Percentiles rank a stretch among this genome's conserved stretches.
phyloP scores from a whole-genome alignment of 768 basidiomycete species.

The Ephemerocybe angulata region DNA sequence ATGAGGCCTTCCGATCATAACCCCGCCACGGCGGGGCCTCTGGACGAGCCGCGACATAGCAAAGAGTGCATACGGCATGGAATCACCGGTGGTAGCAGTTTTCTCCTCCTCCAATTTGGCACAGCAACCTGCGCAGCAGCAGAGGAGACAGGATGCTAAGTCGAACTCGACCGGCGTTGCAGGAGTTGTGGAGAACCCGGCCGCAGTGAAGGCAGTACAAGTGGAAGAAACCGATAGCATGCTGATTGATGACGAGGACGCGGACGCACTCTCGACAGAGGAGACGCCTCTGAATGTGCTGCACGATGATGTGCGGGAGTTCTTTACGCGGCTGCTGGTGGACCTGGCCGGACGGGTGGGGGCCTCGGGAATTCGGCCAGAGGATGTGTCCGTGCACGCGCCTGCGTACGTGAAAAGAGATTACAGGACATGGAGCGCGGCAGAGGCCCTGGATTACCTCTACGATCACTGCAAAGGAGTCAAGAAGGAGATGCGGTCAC shows the following conservation, averaged over 20 bases:
- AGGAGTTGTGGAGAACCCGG: too few relatives aligned
- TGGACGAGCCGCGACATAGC: constrained; percentile 54
- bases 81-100: constrained; percentile 24
- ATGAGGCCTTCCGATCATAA: constrained; percentile 35
- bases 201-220: constrained; percentile 18
- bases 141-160: background rate
- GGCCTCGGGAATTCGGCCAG: constrained; percentile 39
- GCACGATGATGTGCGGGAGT: constrained; percentile 65
- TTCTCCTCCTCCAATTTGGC: constrained; percentile 42
- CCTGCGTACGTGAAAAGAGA: constrained; percentile 44
- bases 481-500: constrained; percentile 24
- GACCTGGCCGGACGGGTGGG: constrained; percentile 56
- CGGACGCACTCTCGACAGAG: constrained; percentile 33
- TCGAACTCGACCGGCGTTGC: background rate
- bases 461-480: constrained; percentile 6
- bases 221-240: constrained; percentile 43
- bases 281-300: constrained; percentile 62
- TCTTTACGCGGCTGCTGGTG: constrained; percentile 60
- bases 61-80: constrained; percentile 38
- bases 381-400: constrained; percentile 52
- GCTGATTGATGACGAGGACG: constrained; percentile 60
- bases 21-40: constrained; percentile 27
- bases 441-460: constrained; percentile 59
- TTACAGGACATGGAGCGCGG: constrained; percentile 48
- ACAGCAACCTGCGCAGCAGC: constrained; percentile 21